Percentiles rank a stretch among this genome's conserved stretches.
Evolutionary conservation across 2,329 filamentous ascomycete species (phyloP).

Genomic region (Fusarium mexicanum): DNA sequence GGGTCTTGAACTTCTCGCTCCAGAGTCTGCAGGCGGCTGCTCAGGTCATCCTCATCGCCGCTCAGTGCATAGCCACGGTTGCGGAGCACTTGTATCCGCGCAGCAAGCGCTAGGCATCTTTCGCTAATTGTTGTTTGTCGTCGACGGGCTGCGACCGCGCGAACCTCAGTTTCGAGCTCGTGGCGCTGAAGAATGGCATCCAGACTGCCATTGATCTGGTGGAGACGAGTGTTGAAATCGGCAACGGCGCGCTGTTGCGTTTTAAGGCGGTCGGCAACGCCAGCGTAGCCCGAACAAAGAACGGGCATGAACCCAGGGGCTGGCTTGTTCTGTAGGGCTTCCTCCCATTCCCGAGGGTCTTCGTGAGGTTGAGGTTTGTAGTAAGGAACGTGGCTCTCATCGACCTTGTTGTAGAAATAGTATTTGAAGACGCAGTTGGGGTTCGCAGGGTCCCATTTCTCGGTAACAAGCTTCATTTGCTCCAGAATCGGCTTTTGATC

Average conservation of each 20-base stretch:
- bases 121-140: slow-evolving; percentile 78
- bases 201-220: slow-evolving; percentile 81
- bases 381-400: slow-evolving; percentile 77
- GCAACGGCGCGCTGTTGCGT: slow-evolving; percentile 76
- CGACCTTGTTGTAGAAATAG: slow-evolving; percentile 89
- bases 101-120: slow-evolving; percentile 77
- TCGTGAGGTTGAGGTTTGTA: slow-evolving; percentile 77
- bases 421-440: slow-evolving; percentile 79
- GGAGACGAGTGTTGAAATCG: slow-evolving; percentile 75
- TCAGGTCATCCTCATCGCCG: slow-evolving; percentile 80
- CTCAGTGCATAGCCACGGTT: slow-evolving; percentile 85
- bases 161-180: slow-evolving; percentile 79
- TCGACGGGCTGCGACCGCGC: slow-evolving; percentile 76
- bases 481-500: slow-evolving; percentile 77
- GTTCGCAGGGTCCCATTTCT: slow-evolving; percentile 78
- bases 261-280: slow-evolving; percentile 76
- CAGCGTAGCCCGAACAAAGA: slow-evolving; percentile 76
- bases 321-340: slow-evolving; percentile 82
- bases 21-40: slow-evolving; percentile 74
- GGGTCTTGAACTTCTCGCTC: slow-evolving; percentile 79
- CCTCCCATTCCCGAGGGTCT: slow-evolving; percentile 83
- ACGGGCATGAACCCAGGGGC: slow-evolving; percentile 80
- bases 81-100: slow-evolving; percentile 81
- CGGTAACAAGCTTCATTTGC: slow-evolving; percentile 74
- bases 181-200: slow-evolving; percentile 78